These are phyloP conservation scores for Sporothrix inflata DNA, from an alignment of 2,329 filamentous ascomycete genomes.

Conservation along the genomic window DNA sequence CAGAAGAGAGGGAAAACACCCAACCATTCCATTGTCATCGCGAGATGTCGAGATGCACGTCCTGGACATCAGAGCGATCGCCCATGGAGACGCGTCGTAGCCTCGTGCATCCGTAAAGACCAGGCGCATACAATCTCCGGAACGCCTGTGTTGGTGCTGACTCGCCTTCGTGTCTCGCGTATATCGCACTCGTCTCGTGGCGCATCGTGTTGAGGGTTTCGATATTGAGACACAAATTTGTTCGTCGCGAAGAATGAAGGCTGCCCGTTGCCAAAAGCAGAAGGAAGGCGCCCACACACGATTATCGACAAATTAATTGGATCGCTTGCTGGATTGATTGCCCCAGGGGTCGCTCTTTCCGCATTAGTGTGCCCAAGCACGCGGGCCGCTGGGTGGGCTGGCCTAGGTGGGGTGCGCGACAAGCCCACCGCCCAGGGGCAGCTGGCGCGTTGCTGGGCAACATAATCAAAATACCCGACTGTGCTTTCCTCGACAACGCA, in stretches of 20 bases:
- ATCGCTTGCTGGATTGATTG: neutral
- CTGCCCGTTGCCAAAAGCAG: conserved; percentile 2
- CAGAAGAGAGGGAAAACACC: neutral
- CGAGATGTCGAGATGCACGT: neutral
- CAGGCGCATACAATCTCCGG: neutral
- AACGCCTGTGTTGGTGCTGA: neutral
- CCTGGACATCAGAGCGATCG: neutral
- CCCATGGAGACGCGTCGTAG: conserved; percentile 5
- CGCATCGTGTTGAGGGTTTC: neutral
- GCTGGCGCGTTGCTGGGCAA: conserved; percentile 26
- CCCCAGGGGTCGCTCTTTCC: conserved; percentile 1
- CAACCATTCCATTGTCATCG: neutral
- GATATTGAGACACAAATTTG: neutral
- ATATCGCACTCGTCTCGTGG: conserved; percentile 4
- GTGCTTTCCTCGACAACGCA: conserved; percentile 23
- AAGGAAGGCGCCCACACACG: neutral
- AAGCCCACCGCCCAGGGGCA: neutral
- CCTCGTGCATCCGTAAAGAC: neutral
- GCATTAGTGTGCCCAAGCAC: conserved; percentile 23
- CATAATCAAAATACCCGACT: conserved; percentile 15
- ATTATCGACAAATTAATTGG: neutral
- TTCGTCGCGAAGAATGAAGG: neutral
- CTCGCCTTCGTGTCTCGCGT: neutral
- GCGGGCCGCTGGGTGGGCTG: conserved; percentile 18
- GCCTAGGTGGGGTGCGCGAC: conserved; percentile 12